Percentiles rank a stretch among this genome's conserved stretches.
Evolutionary conservation across 176 grass and related monocot genomes (phyloP).

Genomic region (Pontederia paniculata): DNA sequence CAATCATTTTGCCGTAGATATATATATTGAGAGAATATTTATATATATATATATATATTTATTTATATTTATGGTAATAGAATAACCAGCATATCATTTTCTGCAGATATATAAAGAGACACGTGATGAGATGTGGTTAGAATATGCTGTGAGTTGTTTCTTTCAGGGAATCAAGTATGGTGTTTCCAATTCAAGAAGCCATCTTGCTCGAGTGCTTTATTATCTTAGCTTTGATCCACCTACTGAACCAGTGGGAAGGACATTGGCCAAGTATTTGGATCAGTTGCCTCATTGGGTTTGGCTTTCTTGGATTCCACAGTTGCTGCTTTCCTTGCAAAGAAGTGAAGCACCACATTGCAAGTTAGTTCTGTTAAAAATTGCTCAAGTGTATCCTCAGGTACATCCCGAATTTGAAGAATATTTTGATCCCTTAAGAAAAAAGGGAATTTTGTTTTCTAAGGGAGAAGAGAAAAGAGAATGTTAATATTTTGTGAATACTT

Average conservation of each 20-base stretch:
- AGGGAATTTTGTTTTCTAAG: too few relatives aligned
- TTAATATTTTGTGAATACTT: neutral
- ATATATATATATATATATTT: too few relatives aligned
- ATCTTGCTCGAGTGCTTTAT: conserved; percentile 91
- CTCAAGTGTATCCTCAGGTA: conserved; percentile 98
- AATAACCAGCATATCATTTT: neutral
- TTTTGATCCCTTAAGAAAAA: neutral
- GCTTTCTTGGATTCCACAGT: conserved; percentile 99
- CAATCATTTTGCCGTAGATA: too few relatives aligned
- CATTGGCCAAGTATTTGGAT: conserved; percentile 96
- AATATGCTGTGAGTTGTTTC: conserved; percentile 89
- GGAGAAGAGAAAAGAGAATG: too few relatives aligned
- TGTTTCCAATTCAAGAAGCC: conserved; percentile 86
- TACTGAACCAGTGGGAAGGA: conserved; percentile 78
- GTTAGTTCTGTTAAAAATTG: conserved; percentile 95
- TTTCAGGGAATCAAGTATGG: conserved; percentile 96
- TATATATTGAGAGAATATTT: too few relatives aligned
- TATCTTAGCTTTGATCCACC: conserved; percentile 92
- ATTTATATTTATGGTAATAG: neutral
- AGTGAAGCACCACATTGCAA: conserved; percentile 89
- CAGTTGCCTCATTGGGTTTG: conserved; percentile 97
- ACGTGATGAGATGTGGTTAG: conserved; percentile 79
- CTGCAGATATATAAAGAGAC: conserved; percentile 89
- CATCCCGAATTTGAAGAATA: neutral
- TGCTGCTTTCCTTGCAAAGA: conserved; percentile 85